phyloP scores from a whole-genome alignment of 495 filamentous ascomycete species.

The Hypoxylon perforatum region DNA sequence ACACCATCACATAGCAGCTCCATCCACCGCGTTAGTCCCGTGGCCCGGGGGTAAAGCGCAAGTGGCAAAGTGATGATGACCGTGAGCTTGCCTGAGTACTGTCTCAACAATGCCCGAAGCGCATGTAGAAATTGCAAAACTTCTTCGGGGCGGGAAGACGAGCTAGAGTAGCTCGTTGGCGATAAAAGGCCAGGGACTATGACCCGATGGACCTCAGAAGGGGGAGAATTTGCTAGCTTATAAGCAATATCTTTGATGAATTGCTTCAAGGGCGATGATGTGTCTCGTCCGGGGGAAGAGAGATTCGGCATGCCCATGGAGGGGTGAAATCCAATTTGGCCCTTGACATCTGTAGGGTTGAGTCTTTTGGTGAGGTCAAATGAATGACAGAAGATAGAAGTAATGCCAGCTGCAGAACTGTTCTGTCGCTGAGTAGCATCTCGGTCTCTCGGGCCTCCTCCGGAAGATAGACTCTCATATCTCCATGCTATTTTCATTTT shows the following conservation, averaged over 20 bases:
- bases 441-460: slow-evolving; percentile 60
- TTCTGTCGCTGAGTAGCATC: slow-evolving; percentile 34
- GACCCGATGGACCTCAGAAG: slow-evolving; percentile 78
- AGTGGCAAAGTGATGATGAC: slow-evolving; percentile 82
- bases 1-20: slow-evolving; percentile 89
- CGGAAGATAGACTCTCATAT: slow-evolving; percentile 85
- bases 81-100: slow-evolving; percentile 72
- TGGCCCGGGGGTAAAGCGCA: slow-evolving; percentile 80
- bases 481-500: slow-evolving; percentile 99
- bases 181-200: slow-evolving; percentile 86
- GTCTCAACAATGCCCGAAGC: slow-evolving; percentile 77
- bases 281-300: slow-evolving; percentile 9
- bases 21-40: slow-evolving; percentile 86
- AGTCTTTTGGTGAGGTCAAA: slow-evolving; percentile 93
- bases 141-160: slow-evolving; percentile 72
- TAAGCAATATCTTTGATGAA: slow-evolving; percentile 71
- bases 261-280: slow-evolving; percentile 67
- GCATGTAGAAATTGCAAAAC: slow-evolving; percentile 87
- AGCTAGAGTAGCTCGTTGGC: slow-evolving; percentile 79
- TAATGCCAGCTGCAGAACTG: slow-evolving; percentile 24
- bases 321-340: slow-evolving; percentile 57
- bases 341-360: slow-evolving; percentile 61
- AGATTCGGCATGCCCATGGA: slow-evolving; percentile 47
- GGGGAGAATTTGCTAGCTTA: slow-evolving; percentile 66
- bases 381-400: slow-evolving; percentile 77